These are phyloP conservation scores for Nemania sp. DNA, from an alignment of 2,329 filamentous ascomycete species.

Conservation along the genomic window DNA sequence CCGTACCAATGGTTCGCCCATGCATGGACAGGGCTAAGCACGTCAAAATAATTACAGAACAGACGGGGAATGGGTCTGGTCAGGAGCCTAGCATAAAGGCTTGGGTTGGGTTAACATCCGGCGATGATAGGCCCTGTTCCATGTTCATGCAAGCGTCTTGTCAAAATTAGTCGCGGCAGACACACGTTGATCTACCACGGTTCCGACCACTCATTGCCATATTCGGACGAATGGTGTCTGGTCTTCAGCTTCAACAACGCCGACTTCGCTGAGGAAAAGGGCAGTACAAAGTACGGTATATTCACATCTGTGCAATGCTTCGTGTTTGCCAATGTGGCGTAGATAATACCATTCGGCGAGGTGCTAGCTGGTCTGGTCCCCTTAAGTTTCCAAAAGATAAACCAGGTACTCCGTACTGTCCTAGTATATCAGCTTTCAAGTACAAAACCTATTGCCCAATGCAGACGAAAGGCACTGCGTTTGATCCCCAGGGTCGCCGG, in stretches of 20 bases:
- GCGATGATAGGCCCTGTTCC: slow-evolving; percentile 7
- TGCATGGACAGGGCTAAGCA: slow-evolving; percentile 3
- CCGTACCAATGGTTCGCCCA: slow-evolving; percentile 3
- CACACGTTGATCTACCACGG: slow-evolving; percentile 1
- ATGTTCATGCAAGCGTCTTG: slow-evolving; percentile 22
- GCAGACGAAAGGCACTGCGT: not conserved
- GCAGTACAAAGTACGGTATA: too few species aligned
- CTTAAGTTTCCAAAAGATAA: not conserved
- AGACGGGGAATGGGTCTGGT: not conserved
- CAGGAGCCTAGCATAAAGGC: not conserved
- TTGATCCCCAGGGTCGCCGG: slow-evolving; percentile 1
- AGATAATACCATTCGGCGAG: too few species aligned
- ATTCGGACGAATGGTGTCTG: slow-evolving; percentile 18
- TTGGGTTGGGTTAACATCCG: slow-evolving; percentile 13
- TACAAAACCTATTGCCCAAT: not conserved
- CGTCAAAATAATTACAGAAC: slow-evolving; percentile 5
- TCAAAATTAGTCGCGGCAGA: not conserved
- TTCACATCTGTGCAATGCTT: slow-evolving; percentile 7
- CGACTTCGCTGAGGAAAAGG: slow-evolving; percentile 13
- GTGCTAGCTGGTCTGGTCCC: not conserved
- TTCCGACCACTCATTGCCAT: slow-evolving; percentile 15
- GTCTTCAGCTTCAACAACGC: not conserved
- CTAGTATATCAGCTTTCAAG: too few species aligned
- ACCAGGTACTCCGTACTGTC: too few species aligned
- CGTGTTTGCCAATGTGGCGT: slow-evolving; percentile 4